Evolutionary conservation across 352 stramenopile genomes (phyloP).

Genomic region (Pythium plurisporium): DNA sequence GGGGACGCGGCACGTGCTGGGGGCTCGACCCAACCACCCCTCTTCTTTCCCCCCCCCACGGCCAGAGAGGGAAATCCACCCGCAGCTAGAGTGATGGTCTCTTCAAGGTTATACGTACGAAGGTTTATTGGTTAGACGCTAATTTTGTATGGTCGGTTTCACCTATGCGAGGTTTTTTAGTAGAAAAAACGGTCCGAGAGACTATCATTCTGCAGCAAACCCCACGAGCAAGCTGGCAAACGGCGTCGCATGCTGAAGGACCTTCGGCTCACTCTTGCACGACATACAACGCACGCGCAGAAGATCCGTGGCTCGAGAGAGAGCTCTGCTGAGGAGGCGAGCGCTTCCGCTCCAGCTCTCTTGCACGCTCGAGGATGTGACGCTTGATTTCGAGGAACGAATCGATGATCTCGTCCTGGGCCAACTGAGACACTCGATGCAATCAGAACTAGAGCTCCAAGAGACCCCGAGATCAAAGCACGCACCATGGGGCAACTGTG

Average conservation of each 20-base stretch:
- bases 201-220: constrained; percentile 21
- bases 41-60: background rate
- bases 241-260: too few relatives aligned
- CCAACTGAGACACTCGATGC: constrained; percentile 34
- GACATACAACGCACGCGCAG: constrained; percentile 7
- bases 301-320: background rate
- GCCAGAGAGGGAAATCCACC: constrained; percentile 18
- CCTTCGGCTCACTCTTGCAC: constrained; percentile 22
- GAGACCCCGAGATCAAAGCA: background rate
- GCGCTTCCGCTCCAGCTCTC: constrained; percentile 44
- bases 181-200: constrained; percentile 12
- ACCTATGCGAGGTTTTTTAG: constrained; percentile 21
- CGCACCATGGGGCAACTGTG: constrained; percentile 68
- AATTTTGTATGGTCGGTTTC: constrained; percentile 17
- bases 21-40: constrained; percentile 19
- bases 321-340: background rate
- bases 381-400: constrained; percentile 87
- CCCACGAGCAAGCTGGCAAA: background rate
- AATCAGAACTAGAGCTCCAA: background rate
- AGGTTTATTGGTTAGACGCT: constrained; percentile 6
- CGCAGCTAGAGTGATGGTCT: constrained; percentile 25
- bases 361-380: constrained; percentile 65
- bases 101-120: constrained; percentile 19
- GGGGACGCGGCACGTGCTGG: constrained; percentile 14
- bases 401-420: constrained; percentile 85